Evolutionary conservation across 345 rosid species (phyloP).

Genomic region (Microthlaspi erraticum): DNA sequence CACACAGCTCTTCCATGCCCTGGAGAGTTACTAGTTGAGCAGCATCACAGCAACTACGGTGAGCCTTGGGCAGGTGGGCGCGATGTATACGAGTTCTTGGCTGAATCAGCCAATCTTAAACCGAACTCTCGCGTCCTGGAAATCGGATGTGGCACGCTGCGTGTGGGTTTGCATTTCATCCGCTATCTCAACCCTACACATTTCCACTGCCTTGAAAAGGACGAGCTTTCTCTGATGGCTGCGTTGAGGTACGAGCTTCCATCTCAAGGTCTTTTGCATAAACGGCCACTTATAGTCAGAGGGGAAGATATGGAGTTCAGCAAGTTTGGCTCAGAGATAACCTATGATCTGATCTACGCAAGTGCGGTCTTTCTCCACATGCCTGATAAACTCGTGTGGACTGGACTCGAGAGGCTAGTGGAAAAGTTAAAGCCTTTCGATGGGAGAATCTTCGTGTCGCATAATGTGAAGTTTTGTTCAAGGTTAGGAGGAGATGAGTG

Average conservation of each 20-base stretch:
- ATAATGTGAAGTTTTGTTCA: conserved; percentile 90
- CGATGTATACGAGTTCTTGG: conserved; percentile 93
- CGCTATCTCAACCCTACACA: conserved; percentile 65
- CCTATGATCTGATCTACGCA: conserved; percentile 89
- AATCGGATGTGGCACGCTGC: conserved; percentile 95
- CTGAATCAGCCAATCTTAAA: conserved; percentile 61
- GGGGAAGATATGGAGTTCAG: conserved; percentile 96
- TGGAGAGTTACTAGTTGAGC: conserved; percentile 94
- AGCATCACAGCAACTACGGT: conserved; percentile 97
- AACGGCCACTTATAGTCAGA: conserved; percentile 77
- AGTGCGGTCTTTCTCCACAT: conserved; percentile 98
- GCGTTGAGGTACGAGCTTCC: conserved; percentile 95
- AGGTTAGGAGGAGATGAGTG: conserved; percentile 83
- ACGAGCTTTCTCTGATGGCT: conserved; percentile 96
- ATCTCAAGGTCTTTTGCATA: conserved; percentile 83
- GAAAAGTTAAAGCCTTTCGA: conserved; percentile 71
- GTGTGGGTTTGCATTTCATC: conserved; percentile 94
- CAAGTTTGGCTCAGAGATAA: conserved; percentile 61
- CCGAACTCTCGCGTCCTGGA: conserved; percentile 78
- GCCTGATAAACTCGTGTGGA: conserved; percentile 97
- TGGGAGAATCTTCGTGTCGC: conserved; percentile 91
- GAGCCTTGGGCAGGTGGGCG: conserved; percentile 99
- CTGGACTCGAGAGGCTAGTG: conserved; percentile 78
- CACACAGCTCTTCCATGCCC: conserved; percentile 92
- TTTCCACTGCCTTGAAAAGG: conserved; percentile 91